These are phyloP conservation scores for Hymenoscyphus albidus DNA, from an alignment of 2,329 filamentous ascomycete genomes.

Conservation along the genomic window DNA sequence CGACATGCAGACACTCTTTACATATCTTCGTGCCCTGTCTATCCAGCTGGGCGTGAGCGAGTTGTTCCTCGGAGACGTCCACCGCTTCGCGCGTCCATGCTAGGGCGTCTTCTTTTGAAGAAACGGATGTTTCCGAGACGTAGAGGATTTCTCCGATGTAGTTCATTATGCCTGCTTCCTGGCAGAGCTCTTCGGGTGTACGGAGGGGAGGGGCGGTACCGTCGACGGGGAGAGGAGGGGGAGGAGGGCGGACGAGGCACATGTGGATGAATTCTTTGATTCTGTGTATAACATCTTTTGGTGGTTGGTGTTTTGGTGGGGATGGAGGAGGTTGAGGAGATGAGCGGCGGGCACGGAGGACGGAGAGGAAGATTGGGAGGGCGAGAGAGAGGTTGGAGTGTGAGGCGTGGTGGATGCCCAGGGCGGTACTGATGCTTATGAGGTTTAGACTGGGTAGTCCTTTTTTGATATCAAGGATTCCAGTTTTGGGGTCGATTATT, in stretches of 20 bases:
- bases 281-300: constrained; percentile 24
- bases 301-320: constrained; percentile 20
- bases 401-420: constrained; percentile 74
- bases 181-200: constrained; percentile 64
- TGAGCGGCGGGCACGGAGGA: constrained; percentile 73
- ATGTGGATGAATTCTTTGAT: constrained; percentile 32
- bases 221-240: constrained; percentile 66
- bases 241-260: constrained; percentile 51
- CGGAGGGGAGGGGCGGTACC: constrained; percentile 66
- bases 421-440: constrained; percentile 67
- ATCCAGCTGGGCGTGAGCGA: constrained; percentile 40
- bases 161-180: constrained; percentile 80
- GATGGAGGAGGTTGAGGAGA: constrained; percentile 40
- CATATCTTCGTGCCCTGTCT: constrained; percentile 56
- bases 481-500: constrained; percentile 59
- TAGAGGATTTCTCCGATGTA: constrained; percentile 95
- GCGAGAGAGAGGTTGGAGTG: constrained; percentile 63
- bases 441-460: constrained; percentile 67
- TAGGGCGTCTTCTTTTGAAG: constrained; percentile 63
- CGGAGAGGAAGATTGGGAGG: constrained; percentile 79
- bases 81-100: constrained; percentile 89
- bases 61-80: constrained; percentile 69
- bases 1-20: constrained; percentile 70
- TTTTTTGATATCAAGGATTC: constrained; percentile 58
- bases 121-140: constrained; percentile 46